Base-by-base conservation (phyloP, 1,284 basidiomycete species). In the Ceratobasidium theobromae region DNA sequence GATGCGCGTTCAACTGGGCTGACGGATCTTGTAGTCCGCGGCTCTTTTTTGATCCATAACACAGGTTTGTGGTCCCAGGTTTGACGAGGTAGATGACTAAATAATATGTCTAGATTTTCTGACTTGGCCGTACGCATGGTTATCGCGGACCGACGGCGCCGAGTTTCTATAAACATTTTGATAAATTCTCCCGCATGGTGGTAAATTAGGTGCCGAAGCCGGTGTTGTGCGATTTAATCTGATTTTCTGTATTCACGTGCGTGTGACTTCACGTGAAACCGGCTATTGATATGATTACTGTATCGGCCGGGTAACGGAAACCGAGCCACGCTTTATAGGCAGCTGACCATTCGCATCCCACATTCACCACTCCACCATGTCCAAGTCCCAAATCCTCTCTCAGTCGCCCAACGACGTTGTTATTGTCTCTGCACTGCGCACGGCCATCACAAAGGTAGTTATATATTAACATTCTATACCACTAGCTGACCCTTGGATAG, bases 381-480 rank as follows among this genome's bases (percentile, higher is more conserved):
- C 80, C 55, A 83, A 84, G 73, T 70, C 77, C 18, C 79, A 79
- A 60, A 71, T 87, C 18, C 78, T 86, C 43, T 77, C 79, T 70
- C 83, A 87, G 77, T 80, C 81, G 67, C 82, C 84, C 53, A 83
- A 93, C 76, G 94, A 96, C 77, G 89, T 98, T 52, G 96, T 98
- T 73, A 91, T 98, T 75, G 86, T 93, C 74, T 80, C 86, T 21
- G 93, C 95, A 21, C 84, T 93, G 66, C 88, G 96, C 69, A 92
- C 95, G 35, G 89, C 95, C 46, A 82, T 96, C 71, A 96, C 94
- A 40, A 95, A 93, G 83, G 91, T 90, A 21, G n/a, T n/a, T 58
- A 77, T 32, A 14, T 18, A 18, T 45, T 18, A 3, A 33, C 23
- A 11, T 4, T 6, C 25, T 18, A 23, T 27, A 28, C 43, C 6